Conservation (phyloP, 2,329 filamentous ascomycete genomes). For the Neospermospora avenae region DNA sequence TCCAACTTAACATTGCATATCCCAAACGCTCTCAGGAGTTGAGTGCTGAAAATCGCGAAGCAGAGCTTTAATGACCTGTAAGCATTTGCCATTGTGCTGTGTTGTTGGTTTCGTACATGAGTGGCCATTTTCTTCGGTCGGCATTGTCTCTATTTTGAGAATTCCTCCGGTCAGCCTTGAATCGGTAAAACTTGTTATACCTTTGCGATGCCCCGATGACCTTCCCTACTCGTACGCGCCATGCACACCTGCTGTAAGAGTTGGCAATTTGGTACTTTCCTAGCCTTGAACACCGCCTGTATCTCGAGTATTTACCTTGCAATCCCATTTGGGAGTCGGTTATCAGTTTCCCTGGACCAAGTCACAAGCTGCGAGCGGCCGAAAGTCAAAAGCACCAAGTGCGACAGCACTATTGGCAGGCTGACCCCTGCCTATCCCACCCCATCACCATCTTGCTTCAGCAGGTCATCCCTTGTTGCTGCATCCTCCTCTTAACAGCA, state of each 20-base stretch:
- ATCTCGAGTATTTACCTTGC: neutral
- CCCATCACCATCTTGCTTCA: neutral
- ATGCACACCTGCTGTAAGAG: neutral
- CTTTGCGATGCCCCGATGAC: neutral
- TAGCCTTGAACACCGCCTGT: neutral
- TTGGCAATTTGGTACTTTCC: neutral
- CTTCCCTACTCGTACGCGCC: neutral
- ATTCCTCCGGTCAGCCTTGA: neutral
- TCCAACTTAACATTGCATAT: neutral
- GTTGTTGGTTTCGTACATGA: neutral
- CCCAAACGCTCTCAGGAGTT: neutral
- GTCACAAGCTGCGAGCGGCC: neutral
- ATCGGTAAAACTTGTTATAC: neutral
- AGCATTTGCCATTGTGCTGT: neutral
- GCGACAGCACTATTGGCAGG: neutral
- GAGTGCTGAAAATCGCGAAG: neutral
- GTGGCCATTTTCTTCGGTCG: neutral
- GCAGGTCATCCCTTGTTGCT: constrained; percentile 2
- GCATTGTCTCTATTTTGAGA: neutral
- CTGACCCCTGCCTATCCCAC: neutral
- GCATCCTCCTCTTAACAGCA: neutral
- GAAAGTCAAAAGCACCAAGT: neutral
- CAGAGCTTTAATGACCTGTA: neutral
- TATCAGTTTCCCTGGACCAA: neutral
- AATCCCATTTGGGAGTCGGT: neutral